phyloP scores from a whole-genome alignment of 169 alveolate species.

The Perkinsus chesapeaki region DNA sequence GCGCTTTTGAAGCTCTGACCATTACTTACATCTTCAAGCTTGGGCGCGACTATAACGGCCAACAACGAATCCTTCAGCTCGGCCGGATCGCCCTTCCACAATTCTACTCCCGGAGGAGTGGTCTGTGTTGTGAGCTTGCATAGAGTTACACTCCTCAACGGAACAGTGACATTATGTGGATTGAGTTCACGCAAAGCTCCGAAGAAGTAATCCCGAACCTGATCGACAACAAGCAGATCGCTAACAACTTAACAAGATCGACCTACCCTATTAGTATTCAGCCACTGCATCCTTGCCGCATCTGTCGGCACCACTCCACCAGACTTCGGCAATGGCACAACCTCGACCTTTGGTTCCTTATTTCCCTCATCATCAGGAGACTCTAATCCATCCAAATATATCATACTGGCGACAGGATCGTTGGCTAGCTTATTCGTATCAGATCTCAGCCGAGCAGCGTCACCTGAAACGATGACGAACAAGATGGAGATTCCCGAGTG shows the following conservation, averaged over 20 bases:
- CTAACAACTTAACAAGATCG: not conserved
- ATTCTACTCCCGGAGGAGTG: not conserved
- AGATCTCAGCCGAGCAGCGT: not conserved
- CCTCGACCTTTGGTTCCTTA: not conserved
- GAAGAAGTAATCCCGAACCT: not conserved
- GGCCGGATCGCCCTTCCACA: not conserved
- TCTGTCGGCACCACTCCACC: not conserved
- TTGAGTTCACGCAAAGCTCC: not conserved
- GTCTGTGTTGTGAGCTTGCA: not conserved
- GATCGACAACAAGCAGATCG: not conserved
- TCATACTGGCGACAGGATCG: not conserved
- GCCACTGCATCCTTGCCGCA: not conserved
- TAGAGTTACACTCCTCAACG: not conserved
- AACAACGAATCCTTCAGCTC: not conserved
- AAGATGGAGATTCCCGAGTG: too few species aligned
- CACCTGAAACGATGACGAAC: not conserved
- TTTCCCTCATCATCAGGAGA: not conserved
- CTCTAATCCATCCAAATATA: not conserved
- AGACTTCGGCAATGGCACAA: not conserved
- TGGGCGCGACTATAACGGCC: not conserved
- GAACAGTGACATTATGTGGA: not conserved
- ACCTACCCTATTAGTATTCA: not conserved
- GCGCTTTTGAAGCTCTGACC: not conserved
- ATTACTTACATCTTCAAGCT: not conserved
- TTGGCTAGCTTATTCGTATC: not conserved